These are phyloP conservation scores for sorghum (Sorghum bicolor) DNA, from an alignment of 176 grass and related monocot species.

Conservation along the genomic window DNA sequence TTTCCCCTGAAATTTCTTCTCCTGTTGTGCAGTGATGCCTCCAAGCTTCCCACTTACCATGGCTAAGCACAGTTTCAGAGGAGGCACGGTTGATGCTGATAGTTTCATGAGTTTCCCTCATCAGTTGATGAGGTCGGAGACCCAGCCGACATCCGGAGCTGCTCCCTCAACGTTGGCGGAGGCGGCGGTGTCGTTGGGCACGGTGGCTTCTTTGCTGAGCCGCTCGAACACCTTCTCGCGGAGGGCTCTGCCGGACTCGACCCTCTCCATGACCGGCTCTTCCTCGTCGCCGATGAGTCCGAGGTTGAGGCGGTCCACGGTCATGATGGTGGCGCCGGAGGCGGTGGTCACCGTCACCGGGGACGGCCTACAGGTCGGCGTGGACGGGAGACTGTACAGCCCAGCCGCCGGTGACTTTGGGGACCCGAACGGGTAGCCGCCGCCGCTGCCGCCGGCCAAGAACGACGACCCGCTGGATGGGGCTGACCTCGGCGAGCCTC, in stretches of 20 bases:
- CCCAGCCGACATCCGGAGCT: slow-evolving; percentile 67
- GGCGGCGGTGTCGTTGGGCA: neutral
- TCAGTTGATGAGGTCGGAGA: slow-evolving; percentile 74
- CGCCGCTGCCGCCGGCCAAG: slow-evolving; percentile 24
- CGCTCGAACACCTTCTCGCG: slow-evolving; percentile 80
- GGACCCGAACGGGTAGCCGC: slow-evolving; percentile 40
- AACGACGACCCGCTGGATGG: slow-evolving; percentile 33
- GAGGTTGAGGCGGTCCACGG: slow-evolving; percentile 37
- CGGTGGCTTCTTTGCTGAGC: slow-evolving; percentile 62
- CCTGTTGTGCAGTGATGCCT: neutral
- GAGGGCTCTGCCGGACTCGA: slow-evolving; percentile 77
- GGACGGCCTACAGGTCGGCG: slow-evolving; percentile 31
- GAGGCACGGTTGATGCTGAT: neutral
- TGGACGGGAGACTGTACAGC: slow-evolving; percentile 59
- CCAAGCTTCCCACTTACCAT: neutral
- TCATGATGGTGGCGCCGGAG: slow-evolving; percentile 19
- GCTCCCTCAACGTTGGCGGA: neutral
- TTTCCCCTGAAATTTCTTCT: neutral
- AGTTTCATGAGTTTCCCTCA: neutral
- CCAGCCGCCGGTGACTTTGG: slow-evolving; percentile 27
- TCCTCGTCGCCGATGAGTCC: slow-evolving; percentile 34
- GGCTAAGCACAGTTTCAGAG: neutral
- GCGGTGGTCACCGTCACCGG: neutral
- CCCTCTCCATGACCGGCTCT: slow-evolving; percentile 55
- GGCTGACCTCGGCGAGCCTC: slow-evolving; percentile 36